phyloP scores from a whole-genome alignment of 164 flowering plant species.

The Malania oleifera region DNA sequence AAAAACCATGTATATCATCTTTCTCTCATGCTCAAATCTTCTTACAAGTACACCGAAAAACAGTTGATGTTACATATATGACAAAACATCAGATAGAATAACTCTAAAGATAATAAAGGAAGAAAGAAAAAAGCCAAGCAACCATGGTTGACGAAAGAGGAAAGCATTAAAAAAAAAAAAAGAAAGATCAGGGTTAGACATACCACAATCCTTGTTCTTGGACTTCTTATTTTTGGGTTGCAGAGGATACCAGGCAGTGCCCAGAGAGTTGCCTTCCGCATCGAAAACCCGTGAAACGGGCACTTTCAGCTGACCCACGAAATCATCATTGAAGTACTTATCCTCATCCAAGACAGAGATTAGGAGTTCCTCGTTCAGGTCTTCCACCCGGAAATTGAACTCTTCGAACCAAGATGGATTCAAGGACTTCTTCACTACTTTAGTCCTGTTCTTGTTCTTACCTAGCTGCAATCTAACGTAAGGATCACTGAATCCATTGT shows the following conservation, averaged over 20 bases:
- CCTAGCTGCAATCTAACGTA: constrained; percentile 78
- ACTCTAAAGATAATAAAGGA: too few species aligned
- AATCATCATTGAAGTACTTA: constrained; percentile 81
- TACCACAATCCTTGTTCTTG: constrained; percentile 80
- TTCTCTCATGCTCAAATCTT: too few species aligned
- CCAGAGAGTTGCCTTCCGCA: constrained; percentile 57
- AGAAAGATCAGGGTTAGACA: constrained; percentile 1
- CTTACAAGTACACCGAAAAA: too few species aligned
- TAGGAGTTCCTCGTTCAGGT: constrained; percentile 63
- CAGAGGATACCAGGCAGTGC: constrained; percentile 67
- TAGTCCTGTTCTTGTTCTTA: constrained; percentile 52
- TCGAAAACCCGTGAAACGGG: constrained; percentile 66
- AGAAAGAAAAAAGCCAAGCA: neutral
- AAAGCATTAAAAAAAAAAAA: neutral
- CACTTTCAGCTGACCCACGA: constrained; percentile 64
- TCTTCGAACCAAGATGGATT: constrained; percentile 87
- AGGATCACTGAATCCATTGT: constrained; percentile 82
- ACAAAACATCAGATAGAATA: too few species aligned
- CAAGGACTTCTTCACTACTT: constrained; percentile 78
- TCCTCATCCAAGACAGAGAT: constrained; percentile 82
- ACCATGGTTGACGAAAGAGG: neutral
- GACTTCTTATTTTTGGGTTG: constrained; percentile 70
- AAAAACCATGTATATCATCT: too few species aligned
- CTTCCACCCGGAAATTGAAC: constrained; percentile 73
- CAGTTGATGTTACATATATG: too few species aligned